Evolutionary conservation across 148 eudicot species (phyloP).

Genomic region (Diospyros lotus): DNA sequence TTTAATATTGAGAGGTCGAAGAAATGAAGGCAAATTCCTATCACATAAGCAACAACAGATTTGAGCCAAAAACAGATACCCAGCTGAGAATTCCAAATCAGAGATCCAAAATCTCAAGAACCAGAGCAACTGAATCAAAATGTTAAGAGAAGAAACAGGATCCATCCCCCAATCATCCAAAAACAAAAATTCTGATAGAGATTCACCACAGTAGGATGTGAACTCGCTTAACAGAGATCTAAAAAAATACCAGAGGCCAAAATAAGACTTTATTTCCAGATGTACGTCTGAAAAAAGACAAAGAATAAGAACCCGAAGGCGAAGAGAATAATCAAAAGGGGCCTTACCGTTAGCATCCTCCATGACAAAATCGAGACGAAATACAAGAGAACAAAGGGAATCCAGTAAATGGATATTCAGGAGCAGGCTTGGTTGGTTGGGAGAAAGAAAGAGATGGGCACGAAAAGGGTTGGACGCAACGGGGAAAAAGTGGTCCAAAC

Average conservation of each 20-base stretch:
- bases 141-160: not conserved
- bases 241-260: not conserved
- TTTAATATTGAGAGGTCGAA: not conserved
- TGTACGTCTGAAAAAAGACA: not conserved
- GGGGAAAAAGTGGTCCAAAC: slow-evolving; percentile 7
- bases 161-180: not conserved
- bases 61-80: slow-evolving; percentile 2
- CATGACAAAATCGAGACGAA: slow-evolving; percentile 10
- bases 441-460: not conserved
- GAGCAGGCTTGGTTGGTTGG: not conserved
- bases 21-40: not conserved
- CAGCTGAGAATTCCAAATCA: not conserved
- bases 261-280: not conserved
- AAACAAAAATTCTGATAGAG: slow-evolving; percentile 5
- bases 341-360: slow-evolving; percentile 24
- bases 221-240: too few species aligned
- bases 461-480: not conserved
- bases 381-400: not conserved
- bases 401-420: not conserved
- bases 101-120: slow-evolving; percentile 1
- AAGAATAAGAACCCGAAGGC: not conserved
- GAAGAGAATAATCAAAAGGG: not conserved
- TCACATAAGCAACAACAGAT: not conserved
- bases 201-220: not conserved
- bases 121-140: slow-evolving; percentile 3